Base-by-base conservation (phyloP, 2,329 filamentous ascomycete species). In the Hypoxylon sp. region DNA sequence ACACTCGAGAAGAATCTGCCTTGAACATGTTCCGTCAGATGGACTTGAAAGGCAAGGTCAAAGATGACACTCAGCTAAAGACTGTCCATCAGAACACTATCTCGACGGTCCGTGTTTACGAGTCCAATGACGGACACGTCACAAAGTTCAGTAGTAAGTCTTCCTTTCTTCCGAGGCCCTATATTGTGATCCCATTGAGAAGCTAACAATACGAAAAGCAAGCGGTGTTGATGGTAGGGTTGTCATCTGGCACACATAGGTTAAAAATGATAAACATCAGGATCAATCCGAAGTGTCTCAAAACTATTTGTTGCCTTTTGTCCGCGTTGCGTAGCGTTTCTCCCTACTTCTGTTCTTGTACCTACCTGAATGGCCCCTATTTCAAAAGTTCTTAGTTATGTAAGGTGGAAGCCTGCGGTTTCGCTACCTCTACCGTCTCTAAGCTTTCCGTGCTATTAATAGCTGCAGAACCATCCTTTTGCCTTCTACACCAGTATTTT, bases 11-110 rank as follows among this genome's bases (percentile, higher is more conserved):
- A 81, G 96, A 98, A 80, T 96, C 92, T 72, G 96, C 96, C 24
- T 84, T 98, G 80, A 97, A 98, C 82, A 97, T 98, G 94, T 99
- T 99, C 84, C 90, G 90, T 76, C 94, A 98, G 84, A 98, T 99
- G 96, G 96, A 99, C 81, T 86, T 99, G 72, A 97, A 96, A 86
- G 96, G 96, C 70, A 97, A 97, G 82, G 84, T 86, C 62, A 93
- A 93, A 78, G 94, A 97, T 76, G 94, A 98, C 79, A 98, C 94
- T 3, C 93, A 97, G 83, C 86, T 99, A 74, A 96, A 94, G 83
- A 98, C 96, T 10, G 90, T 96, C 51, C 96, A 99, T 82, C 96
- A 99, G 80, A 99, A 99, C 83, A 97, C 94, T 26, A 93, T 99
- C 78, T 94, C 89, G 77, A 97, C 90, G 1, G 84, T 99, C 55